A percentile compares a stretch with the other conserved stretches of the same genome.
Evolutionary conservation across 1,139 yeast species (phyloP).

Genomic region (Debaryomyces psychrophilus): DNA sequence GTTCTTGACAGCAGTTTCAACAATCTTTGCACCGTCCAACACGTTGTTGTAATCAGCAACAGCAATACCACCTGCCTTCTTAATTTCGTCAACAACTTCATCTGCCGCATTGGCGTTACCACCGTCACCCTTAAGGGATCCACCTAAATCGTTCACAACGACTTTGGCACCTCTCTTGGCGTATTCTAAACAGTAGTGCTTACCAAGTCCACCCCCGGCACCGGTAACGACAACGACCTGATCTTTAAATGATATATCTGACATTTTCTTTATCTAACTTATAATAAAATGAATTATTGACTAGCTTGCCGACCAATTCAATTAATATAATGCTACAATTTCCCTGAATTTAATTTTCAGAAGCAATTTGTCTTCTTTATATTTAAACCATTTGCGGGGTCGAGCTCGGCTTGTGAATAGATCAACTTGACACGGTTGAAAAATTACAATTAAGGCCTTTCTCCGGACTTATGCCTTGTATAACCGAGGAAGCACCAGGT

Average conservation of each 20-base stretch:
- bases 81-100: conserved; percentile 83
- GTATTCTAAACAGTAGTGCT: conserved; percentile 81
- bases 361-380: conserved; percentile 5
- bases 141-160: conserved; percentile 94
- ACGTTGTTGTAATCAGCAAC: conserved; percentile 96
- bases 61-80: conserved; percentile 75
- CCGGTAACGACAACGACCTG: conserved; percentile 93
- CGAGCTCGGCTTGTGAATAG: conserved; percentile 10
- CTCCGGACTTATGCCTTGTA: conserved; percentile 4
- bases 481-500: conserved; percentile 4
- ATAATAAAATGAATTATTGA: conserved; percentile 6
- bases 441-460: not conserved
- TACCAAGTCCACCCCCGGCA: conserved; percentile 97
- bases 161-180: conserved; percentile 90
- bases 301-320: not conserved
- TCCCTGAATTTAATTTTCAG: not conserved
- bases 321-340: not conserved
- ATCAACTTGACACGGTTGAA: not conserved
- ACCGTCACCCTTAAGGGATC: conserved; percentile 73
- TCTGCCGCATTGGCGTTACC: conserved; percentile 77
- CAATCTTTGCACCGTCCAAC: conserved; percentile 80
- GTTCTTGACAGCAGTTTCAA: conserved; percentile 81
- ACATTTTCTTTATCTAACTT: conserved; percentile 23
- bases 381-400: conserved; percentile 11
- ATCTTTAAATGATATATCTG: conserved; percentile 60